Percentiles rank a stretch among this genome's conserved stretches.
These are phyloP conservation scores for Globisporangium paddicum DNA, from an alignment of 352 stramenopile species.

Conservation along the genomic window DNA sequence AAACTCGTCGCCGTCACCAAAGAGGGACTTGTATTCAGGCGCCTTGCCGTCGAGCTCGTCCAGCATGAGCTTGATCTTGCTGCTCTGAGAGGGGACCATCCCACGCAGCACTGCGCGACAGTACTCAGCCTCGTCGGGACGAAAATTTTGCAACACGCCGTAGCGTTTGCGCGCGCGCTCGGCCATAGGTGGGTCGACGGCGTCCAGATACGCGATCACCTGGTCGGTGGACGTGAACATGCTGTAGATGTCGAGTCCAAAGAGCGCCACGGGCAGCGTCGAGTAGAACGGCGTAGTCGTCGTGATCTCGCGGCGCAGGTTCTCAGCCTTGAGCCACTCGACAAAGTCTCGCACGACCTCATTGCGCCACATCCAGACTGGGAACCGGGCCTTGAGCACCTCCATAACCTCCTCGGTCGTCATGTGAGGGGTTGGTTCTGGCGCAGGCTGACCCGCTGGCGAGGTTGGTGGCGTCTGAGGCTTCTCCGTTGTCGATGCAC, in stretches of 20 bases:
- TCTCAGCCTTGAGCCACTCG: constrained; percentile 26
- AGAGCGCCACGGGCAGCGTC: constrained; percentile 20
- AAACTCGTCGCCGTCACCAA: constrained; percentile 27
- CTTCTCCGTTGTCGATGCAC: background rate
- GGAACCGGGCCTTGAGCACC: constrained; percentile 23
- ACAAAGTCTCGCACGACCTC: constrained; percentile 31
- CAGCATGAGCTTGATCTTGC: constrained; percentile 21
- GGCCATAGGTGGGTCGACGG: constrained; percentile 22
- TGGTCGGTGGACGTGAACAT: constrained; percentile 32
- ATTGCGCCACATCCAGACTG: constrained; percentile 39
- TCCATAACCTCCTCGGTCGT: constrained; percentile 26
- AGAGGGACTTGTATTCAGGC: constrained; percentile 25
- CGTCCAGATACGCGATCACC: constrained; percentile 26
- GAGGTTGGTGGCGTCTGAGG: background rate
- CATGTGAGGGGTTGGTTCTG: background rate
- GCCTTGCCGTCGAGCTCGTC: constrained; percentile 18
- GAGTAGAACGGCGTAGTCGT: background rate
- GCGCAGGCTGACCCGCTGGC: background rate
- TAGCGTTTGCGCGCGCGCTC: constrained; percentile 22
- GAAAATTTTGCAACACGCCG: constrained; percentile 17
- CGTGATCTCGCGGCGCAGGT: constrained; percentile 14
- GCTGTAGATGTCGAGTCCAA: constrained; percentile 34
- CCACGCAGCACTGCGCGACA: constrained; percentile 17
- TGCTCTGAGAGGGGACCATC: constrained; percentile 16
- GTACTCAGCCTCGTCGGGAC: constrained; percentile 25